Percentiles rank a stretch among this genome's conserved stretches.
Conservation (phyloP, 2,329 filamentous ascomycete genomes). For the Penicillium italicum region DNA sequence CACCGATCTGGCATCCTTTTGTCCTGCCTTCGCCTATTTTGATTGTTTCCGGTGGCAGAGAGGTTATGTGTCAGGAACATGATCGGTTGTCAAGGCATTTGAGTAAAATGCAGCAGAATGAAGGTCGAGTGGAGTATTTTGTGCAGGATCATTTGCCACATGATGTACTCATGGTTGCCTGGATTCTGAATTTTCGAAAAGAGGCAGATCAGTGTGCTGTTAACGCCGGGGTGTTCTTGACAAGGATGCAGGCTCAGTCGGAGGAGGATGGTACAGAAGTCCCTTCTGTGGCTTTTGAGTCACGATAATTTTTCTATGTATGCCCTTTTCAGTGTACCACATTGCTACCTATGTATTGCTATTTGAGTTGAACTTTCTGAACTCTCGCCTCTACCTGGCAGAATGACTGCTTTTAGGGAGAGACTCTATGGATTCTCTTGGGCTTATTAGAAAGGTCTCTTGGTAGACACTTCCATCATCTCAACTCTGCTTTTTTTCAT, state of each 20-base stretch:
- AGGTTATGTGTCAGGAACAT: slow-evolving; percentile 11
- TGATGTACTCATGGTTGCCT: slow-evolving; percentile 8
- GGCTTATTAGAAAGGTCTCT: not conserved
- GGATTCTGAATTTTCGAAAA: slow-evolving; percentile 3
- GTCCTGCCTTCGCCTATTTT: slow-evolving; percentile 1
- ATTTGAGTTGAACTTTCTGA: not conserved
- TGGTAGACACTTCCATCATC: not conserved
- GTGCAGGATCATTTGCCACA: slow-evolving; percentile 4
- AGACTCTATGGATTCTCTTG: not conserved
- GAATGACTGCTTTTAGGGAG: not conserved
- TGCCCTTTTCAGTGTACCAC: not conserved
- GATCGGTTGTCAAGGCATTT: slow-evolving; percentile 4
- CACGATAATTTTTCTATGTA: not conserved
- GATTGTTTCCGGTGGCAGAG: slow-evolving; percentile 4
- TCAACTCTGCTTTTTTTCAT: not conserved
- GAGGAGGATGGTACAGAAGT: not conserved
- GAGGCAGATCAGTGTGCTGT: slow-evolving; percentile 6
- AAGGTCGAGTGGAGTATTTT: slow-evolving; percentile 7
- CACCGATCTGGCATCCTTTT: slow-evolving; percentile 5
- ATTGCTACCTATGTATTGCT: not conserved
- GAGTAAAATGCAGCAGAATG: slow-evolving; percentile 6
- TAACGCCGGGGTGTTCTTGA: slow-evolving; percentile 1
- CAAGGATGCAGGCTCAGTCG: not conserved
- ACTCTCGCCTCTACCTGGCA: not conserved
- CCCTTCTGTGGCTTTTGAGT: not conserved